Evolutionary conservation across 768 basidiomycete species (phyloP).

Genomic region (Chlorophyllum brunneum): DNA sequence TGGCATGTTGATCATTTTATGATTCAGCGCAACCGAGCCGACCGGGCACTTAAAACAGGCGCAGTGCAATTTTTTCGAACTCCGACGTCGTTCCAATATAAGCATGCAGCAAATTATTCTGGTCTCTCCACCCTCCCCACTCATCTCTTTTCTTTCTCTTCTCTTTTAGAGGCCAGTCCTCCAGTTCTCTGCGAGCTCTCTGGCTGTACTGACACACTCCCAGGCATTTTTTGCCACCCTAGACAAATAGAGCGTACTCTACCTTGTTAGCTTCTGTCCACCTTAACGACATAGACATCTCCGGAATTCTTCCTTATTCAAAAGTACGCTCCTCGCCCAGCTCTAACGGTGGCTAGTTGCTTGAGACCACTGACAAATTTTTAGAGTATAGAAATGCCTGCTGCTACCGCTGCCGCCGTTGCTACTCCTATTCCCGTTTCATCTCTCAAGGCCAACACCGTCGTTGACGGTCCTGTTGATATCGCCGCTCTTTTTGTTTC

Average conservation of each 20-base stretch:
- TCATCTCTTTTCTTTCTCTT: constrained; percentile 29
- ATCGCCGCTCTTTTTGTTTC: constrained; percentile 73
- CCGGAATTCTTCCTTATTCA: constrained; percentile 29
- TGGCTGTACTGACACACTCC: constrained; percentile 5
- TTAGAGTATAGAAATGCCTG: constrained; percentile 62
- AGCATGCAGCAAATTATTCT: constrained; percentile 22
- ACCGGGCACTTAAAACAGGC: constrained; percentile 5
- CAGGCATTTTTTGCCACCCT: constrained; percentile 35
- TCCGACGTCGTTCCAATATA: constrained; percentile 31
- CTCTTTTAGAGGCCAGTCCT: constrained; percentile 36
- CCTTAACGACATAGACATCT: constrained; percentile 38
- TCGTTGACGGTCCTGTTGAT: constrained; percentile 62
- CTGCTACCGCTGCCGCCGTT: constrained; percentile 64
- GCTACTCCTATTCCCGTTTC: constrained; percentile 54
- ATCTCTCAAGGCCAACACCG: constrained; percentile 61
- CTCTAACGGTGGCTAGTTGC: background rate
- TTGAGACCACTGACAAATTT: background rate
- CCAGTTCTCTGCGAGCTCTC: background rate
- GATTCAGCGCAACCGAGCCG: constrained; percentile 9
- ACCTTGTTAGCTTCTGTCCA: constrained; percentile 52
- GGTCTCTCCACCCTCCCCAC: constrained; percentile 32
- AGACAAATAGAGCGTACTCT: constrained; percentile 61
- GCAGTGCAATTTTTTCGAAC: constrained; percentile 35
- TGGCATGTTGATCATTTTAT: constrained; percentile 5
- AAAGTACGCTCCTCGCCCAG: constrained; percentile 33